A percentile compares a stretch with the other conserved stretches of the same genome.
These are phyloP conservation scores for Trametes cubensis DNA, from an alignment of 768 basidiomycete genomes.

Conservation along the genomic window DNA sequence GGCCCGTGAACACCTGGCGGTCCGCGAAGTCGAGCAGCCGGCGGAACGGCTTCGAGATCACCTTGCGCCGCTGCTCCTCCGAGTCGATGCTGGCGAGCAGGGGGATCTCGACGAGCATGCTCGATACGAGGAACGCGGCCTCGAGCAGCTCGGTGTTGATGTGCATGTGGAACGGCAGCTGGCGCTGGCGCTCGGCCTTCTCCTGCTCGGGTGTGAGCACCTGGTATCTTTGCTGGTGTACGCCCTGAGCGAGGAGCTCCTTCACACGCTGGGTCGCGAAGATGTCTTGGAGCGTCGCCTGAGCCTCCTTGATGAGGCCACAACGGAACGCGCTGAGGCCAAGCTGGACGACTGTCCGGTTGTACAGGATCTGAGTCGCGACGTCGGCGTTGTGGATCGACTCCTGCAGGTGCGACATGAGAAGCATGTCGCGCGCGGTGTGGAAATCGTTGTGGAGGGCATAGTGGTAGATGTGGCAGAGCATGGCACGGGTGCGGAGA, in stretches of 20 bases:
- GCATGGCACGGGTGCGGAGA: constrained; percentile 94
- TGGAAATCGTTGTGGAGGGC: constrained; percentile 96
- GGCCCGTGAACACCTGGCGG: constrained; percentile 95
- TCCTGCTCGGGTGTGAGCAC: constrained; percentile 92
- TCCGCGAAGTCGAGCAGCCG: constrained; percentile 95
- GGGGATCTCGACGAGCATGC: constrained; percentile 98
- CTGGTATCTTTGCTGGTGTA: constrained; percentile 90
- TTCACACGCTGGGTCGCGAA: constrained; percentile 96
- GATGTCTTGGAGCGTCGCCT: constrained; percentile 91
- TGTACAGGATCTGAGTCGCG: constrained; percentile 96
- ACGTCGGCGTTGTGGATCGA: constrained; percentile 96
- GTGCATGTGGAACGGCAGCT: constrained; percentile 99
- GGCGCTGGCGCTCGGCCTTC: constrained; percentile 91
- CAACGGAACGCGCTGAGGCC: constrained; percentile 96
- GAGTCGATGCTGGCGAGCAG: constrained; percentile 92
- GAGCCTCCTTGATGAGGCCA: constrained; percentile 92
- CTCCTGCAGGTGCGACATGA: constrained; percentile 99
- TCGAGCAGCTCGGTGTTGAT: constrained; percentile 98
- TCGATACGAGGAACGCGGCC: constrained; percentile 96
- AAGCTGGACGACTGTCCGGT: constrained; percentile 95
- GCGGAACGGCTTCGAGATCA: constrained; percentile 95
- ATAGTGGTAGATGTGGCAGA: constrained; percentile 96
- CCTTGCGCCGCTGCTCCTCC: constrained; percentile 90
- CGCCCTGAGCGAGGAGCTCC: constrained; percentile 94
- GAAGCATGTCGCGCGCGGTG: constrained; percentile 94